A percentile compares a stretch with the other conserved stretches of the same genome.
These are phyloP conservation scores for Cladosporium velox DNA, from an alignment of 2,329 filamentous ascomycete genomes.

Conservation along the genomic window DNA sequence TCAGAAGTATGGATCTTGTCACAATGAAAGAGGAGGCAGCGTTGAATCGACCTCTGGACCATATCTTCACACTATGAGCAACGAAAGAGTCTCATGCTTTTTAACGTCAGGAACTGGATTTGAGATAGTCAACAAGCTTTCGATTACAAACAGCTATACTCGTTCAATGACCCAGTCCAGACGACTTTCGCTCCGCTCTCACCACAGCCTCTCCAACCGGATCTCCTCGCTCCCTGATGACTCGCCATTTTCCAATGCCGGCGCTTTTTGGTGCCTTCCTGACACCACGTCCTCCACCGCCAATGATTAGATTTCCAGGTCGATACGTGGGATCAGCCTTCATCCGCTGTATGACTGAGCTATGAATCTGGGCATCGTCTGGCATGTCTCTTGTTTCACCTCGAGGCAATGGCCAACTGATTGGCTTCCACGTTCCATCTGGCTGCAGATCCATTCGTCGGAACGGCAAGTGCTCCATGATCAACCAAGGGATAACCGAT, in stretches of 20 bases:
- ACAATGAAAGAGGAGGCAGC: too few relatives aligned
- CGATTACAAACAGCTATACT: not conserved
- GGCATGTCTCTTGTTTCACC: conserved; percentile 80
- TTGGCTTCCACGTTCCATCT: conserved; percentile 76
- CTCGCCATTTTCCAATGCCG: conserved; percentile 73
- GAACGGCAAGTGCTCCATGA: conserved; percentile 80
- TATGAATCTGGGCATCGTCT: conserved; percentile 67
- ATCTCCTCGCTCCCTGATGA: conserved; percentile 65
- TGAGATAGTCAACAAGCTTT: not conserved
- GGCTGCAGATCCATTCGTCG: conserved; percentile 73
- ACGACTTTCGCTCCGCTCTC: conserved; percentile 29
- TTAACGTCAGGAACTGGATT: not conserved
- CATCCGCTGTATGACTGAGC: conserved; percentile 64
- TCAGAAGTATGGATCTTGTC: too few relatives aligned
- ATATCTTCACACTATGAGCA: not conserved
- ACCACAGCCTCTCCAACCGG: conserved; percentile 69
- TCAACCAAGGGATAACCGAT: conserved; percentile 40
- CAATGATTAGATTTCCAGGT: conserved; percentile 70
- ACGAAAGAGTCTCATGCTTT: not conserved
- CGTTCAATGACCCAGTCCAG: not conserved
- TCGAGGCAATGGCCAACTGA: conserved; percentile 75
- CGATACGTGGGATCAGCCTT: conserved; percentile 12
- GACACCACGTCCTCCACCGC: conserved; percentile 73
- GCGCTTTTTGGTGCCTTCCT: conserved; percentile 60
- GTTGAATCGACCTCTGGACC: too few relatives aligned